A percentile compares a stretch with the other conserved stretches of the same genome.
Conservation (phyloP, 768 basidiomycete species). For the Heimioporus sp. region DNA sequence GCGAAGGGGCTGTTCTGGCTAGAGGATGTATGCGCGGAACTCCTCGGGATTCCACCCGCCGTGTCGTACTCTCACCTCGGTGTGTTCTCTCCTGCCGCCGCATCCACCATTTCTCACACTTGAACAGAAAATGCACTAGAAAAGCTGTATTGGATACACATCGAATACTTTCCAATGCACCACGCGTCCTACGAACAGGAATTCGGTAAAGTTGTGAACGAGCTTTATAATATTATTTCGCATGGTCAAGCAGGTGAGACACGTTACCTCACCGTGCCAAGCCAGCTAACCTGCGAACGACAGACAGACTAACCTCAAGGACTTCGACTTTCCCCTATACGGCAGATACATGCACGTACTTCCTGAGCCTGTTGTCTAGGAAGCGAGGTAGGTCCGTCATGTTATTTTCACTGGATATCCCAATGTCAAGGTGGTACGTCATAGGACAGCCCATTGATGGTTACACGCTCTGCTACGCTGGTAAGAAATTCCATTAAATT, state of each 20-base stretch:
- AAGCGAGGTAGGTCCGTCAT: slow-evolving; percentile 38
- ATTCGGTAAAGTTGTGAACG: slow-evolving; percentile 40
- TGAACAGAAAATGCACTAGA: slow-evolving; percentile 43
- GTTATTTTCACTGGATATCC: background rate
- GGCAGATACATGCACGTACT: slow-evolving; percentile 43
- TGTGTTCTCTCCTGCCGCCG: slow-evolving; percentile 27
- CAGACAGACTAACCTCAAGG: slow-evolving; percentile 60
- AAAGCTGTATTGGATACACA: slow-evolving; percentile 59
- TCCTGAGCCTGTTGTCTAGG: slow-evolving; percentile 46
- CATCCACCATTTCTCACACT: slow-evolving; percentile 7
- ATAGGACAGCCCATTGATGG: slow-evolving; percentile 40
- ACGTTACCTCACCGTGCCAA: background rate
- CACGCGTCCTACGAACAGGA: slow-evolving; percentile 37
- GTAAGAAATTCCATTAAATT: slow-evolving; percentile 23
- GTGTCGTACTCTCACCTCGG: slow-evolving; percentile 53
- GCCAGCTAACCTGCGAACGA: slow-evolving; percentile 5
- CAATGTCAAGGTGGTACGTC: background rate
- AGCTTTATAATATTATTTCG: slow-evolving; percentile 50
- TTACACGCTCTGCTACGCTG: slow-evolving; percentile 42
- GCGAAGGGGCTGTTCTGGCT: slow-evolving; percentile 55
- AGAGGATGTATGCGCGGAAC: slow-evolving; percentile 40
- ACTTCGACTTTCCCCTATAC: slow-evolving; percentile 61
- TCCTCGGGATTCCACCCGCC: slow-evolving; percentile 42
- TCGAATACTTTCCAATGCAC: slow-evolving; percentile 65
- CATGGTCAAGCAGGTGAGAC: slow-evolving; percentile 54